Percentiles rank a stretch among this genome's conserved stretches.
Conservation (phyloP, 2,329 filamentous ascomycete genomes). For the Diaporthe vexans region DNA sequence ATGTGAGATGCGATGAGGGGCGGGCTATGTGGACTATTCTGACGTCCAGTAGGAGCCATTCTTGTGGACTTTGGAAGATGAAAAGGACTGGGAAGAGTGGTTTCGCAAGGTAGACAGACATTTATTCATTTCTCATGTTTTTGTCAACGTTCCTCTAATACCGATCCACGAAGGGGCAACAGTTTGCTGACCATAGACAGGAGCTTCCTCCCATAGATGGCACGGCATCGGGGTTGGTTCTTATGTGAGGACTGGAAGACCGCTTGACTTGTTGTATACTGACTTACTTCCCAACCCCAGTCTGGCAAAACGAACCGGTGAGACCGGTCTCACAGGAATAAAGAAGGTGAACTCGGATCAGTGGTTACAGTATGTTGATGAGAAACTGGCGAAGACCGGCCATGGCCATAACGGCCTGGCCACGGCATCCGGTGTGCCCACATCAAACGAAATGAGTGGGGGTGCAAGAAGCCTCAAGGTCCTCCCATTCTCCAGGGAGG, state of each 20-base stretch:
- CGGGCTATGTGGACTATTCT: not conserved
- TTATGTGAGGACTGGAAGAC: conserved; percentile 10
- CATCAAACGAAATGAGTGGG: not conserved
- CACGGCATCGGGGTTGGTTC: conserved; percentile 17
- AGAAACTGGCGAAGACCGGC: not conserved
- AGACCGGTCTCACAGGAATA: conserved; percentile 13
- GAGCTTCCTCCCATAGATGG: conserved; percentile 1
- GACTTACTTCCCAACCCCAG: not conserved
- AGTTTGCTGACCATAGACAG: not conserved
- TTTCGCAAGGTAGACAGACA: conserved; percentile 11
- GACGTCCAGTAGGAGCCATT: not conserved
- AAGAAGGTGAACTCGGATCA: conserved; percentile 14
- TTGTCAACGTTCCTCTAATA: too few relatives aligned
- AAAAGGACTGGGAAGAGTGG: conserved; percentile 33
- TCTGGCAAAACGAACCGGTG: conserved; percentile 25
- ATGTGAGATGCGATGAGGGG: not conserved
- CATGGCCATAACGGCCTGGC: not conserved
- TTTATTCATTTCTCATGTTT: not conserved
- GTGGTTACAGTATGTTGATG: conserved; percentile 26
- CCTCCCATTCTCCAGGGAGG: conserved; percentile 44
- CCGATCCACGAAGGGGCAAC: too few relatives aligned
- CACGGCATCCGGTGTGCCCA: not conserved
- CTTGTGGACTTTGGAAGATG: conserved; percentile 27
- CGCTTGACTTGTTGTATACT: not conserved
- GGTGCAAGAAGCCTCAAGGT: conserved; percentile 39